Base-by-base conservation (phyloP, 257 asterid species). In the Ligustrum vulgare region DNA sequence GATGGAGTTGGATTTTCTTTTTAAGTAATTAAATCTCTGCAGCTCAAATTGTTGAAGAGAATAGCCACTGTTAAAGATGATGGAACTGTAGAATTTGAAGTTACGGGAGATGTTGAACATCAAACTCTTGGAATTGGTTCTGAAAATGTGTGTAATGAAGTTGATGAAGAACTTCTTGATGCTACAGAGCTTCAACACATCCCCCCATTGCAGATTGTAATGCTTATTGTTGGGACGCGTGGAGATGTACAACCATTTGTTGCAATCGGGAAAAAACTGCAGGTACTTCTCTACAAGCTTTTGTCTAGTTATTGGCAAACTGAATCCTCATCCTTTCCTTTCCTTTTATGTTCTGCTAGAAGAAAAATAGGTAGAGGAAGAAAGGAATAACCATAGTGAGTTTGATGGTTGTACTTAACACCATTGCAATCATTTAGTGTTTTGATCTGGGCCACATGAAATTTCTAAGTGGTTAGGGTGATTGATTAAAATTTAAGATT, bases 191-290 rank as follows among this genome's bases (percentile, higher is more conserved):
- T 88, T 77, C 90, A 86, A 65, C 75, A 91, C 80, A 86, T 94
- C 79, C 97, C 91, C 43, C 95, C 96, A 43, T 31, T 94, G 84
- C 97, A 91, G 79, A 88, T 94, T 70, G 98, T 90, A 56, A 90
- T 94, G 86, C 98, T 94, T 78, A 94, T 91, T 77, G 98, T 94
- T 77, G 98, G 97, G 80, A 94, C 97, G 56, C 94, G 98, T 65
- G 98, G 97, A 71, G 98, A 94, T 85, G 98, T 94, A 73, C 98
- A 91, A 83, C 98, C 98, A 41, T 94, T 94, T 89, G 86, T 90
- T 82, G 98, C 97, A 74, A 94, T 94, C 79, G 98, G 97, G 43
- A 94, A 91, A 82, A 75, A 82, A 32, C 79, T 91, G 71, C 97
- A 91, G 97, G 97, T 90, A 86, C 60, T 67, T 76, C 33, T 60